Percentiles rank a stretch among this genome's conserved stretches.
Evolutionary conservation across 2,329 filamentous ascomycete genomes (phyloP).

Genomic region (Ophiostoma sp.): DNA sequence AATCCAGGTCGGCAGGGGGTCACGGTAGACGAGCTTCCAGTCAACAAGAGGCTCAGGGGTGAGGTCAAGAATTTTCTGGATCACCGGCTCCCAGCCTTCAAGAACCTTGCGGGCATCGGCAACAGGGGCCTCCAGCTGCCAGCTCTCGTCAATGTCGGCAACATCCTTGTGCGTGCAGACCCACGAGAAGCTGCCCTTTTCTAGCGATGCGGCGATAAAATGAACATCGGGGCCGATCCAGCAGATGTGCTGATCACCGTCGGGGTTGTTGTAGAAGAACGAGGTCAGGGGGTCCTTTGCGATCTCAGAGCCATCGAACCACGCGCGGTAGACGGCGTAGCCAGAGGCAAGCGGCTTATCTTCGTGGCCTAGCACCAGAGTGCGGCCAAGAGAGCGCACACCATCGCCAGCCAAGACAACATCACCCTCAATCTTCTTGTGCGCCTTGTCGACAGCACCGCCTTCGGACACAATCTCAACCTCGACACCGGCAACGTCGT

Average conservation of each 20-base stretch:
- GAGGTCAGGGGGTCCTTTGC: slow-evolving; percentile 28
- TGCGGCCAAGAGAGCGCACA: slow-evolving; percentile 44
- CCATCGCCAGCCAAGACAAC: slow-evolving; percentile 48
- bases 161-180: slow-evolving; percentile 48
- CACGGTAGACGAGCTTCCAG: slow-evolving; percentile 40
- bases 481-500: slow-evolving; percentile 44
- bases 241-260: slow-evolving; percentile 47
- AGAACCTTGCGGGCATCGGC: slow-evolving; percentile 40
- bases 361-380: slow-evolving; percentile 42
- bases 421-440: slow-evolving; percentile 34
- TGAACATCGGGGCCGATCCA: slow-evolving; percentile 52
- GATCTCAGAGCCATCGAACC: slow-evolving; percentile 34
- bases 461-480: slow-evolving; percentile 34
- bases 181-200: slow-evolving; percentile 50
- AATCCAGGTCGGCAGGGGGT: slow-evolving; percentile 41
- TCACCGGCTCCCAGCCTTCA: slow-evolving; percentile 46
- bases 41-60: slow-evolving; percentile 40
- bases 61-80: slow-evolving; percentile 40
- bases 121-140: slow-evolving; percentile 40
- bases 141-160: slow-evolving; percentile 44
- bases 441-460: neutral
- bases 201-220: slow-evolving; percentile 48
- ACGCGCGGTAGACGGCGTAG: slow-evolving; percentile 45
- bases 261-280: slow-evolving; percentile 27
- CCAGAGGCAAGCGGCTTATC: slow-evolving; percentile 42